phyloP scores from a whole-genome alignment of 148 eudicot species.

The Camellia lanceoleosa region DNA sequence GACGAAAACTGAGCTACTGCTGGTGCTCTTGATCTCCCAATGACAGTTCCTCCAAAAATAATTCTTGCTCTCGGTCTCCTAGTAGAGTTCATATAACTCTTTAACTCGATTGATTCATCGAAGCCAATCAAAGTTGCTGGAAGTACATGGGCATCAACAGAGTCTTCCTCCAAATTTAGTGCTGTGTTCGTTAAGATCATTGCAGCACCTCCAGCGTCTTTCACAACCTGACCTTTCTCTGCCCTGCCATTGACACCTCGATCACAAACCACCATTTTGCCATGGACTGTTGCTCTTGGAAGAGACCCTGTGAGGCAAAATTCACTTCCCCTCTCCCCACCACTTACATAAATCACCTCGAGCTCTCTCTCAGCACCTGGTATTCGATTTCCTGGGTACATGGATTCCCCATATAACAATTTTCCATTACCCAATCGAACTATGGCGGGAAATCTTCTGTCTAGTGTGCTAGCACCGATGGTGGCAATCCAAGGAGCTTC shows the following conservation, averaged over 20 bases:
- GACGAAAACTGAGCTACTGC: slow-evolving; percentile 86
- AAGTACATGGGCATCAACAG: slow-evolving; percentile 77
- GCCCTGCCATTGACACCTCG: slow-evolving; percentile 81
- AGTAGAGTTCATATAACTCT: slow-evolving; percentile 71
- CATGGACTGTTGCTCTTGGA: slow-evolving; percentile 46
- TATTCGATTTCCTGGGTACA: slow-evolving; percentile 57
- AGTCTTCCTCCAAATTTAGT: slow-evolving; percentile 71
- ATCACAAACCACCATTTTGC: slow-evolving; percentile 85
- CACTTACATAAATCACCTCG: slow-evolving; percentile 56
- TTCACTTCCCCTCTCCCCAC: slow-evolving; percentile 54
- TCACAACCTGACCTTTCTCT: slow-evolving; percentile 80
- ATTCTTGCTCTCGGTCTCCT: slow-evolving; percentile 54
- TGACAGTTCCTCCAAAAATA: slow-evolving; percentile 53
- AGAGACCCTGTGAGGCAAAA: slow-evolving; percentile 80
- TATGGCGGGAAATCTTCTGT: slow-evolving; percentile 71
- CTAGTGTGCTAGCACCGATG: slow-evolving; percentile 81
- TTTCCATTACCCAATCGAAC: slow-evolving; percentile 59
- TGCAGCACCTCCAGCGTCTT: slow-evolving; percentile 84
- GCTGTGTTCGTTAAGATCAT: slow-evolving; percentile 80
- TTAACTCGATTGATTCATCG: slow-evolving; percentile 54
- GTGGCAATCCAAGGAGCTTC: slow-evolving; percentile 90
- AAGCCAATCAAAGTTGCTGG: slow-evolving; percentile 80
- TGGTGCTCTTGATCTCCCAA: slow-evolving; percentile 70
- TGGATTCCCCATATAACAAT: slow-evolving; percentile 72
- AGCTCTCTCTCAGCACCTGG: slow-evolving; percentile 37